Base-by-base conservation (phyloP, 2,329 filamentous ascomycete species). In the Pestalotiopsis sp. region DNA sequence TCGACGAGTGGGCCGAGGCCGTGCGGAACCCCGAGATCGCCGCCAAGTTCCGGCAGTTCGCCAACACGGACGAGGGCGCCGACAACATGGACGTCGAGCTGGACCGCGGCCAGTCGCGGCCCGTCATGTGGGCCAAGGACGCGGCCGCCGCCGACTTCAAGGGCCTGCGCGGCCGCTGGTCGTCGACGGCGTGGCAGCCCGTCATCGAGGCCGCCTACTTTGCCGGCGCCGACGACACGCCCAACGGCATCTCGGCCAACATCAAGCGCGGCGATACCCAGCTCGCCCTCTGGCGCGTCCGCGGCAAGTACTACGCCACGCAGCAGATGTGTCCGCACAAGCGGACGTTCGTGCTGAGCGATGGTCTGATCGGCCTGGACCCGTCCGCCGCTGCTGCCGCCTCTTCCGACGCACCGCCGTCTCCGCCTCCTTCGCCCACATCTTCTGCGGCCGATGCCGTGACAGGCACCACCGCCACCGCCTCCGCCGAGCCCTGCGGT, bases 321-420 rank as follows among this genome's bases (percentile, higher is more conserved):
- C 94, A 97, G 81, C 93, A 97, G 77, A 97, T 97, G 94, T 97
- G 94, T 78, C 94, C 94, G 10, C 94, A 97, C 82, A 96, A 95
- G 81, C 91, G 94, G 11, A 91, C 94, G 1, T 97, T 97, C 75
- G 91, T 94, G n/a, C 88, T 97, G 30, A 92, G 91, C 0, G 94
- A 97, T 76, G 93, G 94, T 1, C 82, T 97, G 9, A 86, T 97
- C 60, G 94, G 94, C 55, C 91, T 93, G 71, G 86, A 63, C 40
- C 59, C 58, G 14, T 48, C 71, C 66, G 58, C 58, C 14, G n/a
- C 58, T 2, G 10, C 58, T 14, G 26, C 58, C n/a, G 30, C 58
- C 26, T 10, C n/a, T 17, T 4, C 58, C 13, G 81, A 60, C 78
- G 81, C 60, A 73, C 78, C 68, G 74, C 81, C 68, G 78, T 83